Conservation (phyloP, 306 rosid species). For the Quercus mongolica region DNA sequence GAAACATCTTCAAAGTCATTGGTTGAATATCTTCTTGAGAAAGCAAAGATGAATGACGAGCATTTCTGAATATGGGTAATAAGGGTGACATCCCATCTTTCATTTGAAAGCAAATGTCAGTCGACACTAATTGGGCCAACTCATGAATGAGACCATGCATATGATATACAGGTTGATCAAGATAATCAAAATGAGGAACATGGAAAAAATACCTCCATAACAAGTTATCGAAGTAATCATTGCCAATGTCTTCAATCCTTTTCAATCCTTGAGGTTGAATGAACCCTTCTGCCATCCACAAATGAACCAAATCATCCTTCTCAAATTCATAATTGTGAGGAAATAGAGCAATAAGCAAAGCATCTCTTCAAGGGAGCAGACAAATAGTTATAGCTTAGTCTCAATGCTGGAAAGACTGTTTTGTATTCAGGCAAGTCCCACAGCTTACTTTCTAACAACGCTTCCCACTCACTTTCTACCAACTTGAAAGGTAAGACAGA, state of each 20-base stretch:
- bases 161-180: not conserved
- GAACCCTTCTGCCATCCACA: conserved; percentile 30
- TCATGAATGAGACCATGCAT: conserved; percentile 25
- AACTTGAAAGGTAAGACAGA: too few species aligned
- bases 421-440: too few species aligned
- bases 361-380: conserved; percentile 21
- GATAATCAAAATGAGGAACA: not conserved
- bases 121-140: conserved; percentile 14
- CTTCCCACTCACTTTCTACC: too few species aligned
- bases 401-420: not conserved
- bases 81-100: conserved; percentile 1
- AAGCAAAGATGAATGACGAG: conserved; percentile 16
- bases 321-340: conserved; percentile 14
- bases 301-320: conserved; percentile 20
- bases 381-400: conserved; percentile 15
- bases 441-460: too few species aligned
- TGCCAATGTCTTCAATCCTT: conserved; percentile 21
- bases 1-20: not conserved
- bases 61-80: not conserved
- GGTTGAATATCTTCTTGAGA: not conserved
- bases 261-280: conserved; percentile 3
- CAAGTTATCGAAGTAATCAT: conserved; percentile 14
- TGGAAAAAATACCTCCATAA: conserved; percentile 9
- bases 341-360: conserved; percentile 18
- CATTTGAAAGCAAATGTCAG: conserved; percentile 9